A percentile compares a stretch with the other conserved stretches of the same genome.
Evolutionary conservation across 2,329 filamentous ascomycete species (phyloP).

Genomic region (Fusarium sp.): DNA sequence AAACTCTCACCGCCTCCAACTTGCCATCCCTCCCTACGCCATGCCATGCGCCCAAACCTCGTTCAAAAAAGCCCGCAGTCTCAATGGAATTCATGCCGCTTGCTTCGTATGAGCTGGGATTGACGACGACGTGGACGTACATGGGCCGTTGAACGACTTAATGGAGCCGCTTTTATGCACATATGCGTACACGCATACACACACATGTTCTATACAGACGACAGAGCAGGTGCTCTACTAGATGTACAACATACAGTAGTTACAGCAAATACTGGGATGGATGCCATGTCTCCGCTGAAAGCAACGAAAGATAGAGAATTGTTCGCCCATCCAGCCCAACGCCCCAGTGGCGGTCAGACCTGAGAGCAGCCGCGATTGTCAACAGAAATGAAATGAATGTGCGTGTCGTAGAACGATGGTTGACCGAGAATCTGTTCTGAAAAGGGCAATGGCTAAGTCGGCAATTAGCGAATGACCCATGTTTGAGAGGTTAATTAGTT

Average conservation of each 20-base stretch:
- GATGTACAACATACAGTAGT: not conserved
- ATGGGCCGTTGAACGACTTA: slow-evolving; percentile 4
- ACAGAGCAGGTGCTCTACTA: not conserved
- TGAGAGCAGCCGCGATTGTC: slow-evolving; percentile 24
- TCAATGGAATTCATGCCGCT: slow-evolving; percentile 32
- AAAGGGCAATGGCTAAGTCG: slow-evolving; percentile 4
- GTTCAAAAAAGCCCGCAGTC: slow-evolving; percentile 45
- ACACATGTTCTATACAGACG: not conserved
- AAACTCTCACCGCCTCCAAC: slow-evolving; percentile 46
- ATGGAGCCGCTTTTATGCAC: slow-evolving; percentile 6
- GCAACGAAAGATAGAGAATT: slow-evolving; percentile 20
- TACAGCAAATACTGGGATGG: not conserved
- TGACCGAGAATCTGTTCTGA: slow-evolving; percentile 1
- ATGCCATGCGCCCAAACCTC: slow-evolving; percentile 31
- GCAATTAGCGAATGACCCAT: slow-evolving; percentile 11
- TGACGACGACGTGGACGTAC: slow-evolving; percentile 38
- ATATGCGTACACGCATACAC: not conserved
- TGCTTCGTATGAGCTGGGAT: slow-evolving; percentile 29
- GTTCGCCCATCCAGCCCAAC: slow-evolving; percentile 28
- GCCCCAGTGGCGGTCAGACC: slow-evolving; percentile 46
- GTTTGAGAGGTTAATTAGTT: not conserved
- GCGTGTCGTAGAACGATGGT: slow-evolving; percentile 10
- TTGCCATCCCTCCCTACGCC: slow-evolving; percentile 3
- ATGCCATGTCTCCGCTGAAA: slow-evolving; percentile 26
- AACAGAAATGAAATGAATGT: too few species aligned